These are phyloP conservation scores for Discostella stelligera DNA, from an alignment of 352 stramenopile species.

Conservation along the genomic window DNA sequence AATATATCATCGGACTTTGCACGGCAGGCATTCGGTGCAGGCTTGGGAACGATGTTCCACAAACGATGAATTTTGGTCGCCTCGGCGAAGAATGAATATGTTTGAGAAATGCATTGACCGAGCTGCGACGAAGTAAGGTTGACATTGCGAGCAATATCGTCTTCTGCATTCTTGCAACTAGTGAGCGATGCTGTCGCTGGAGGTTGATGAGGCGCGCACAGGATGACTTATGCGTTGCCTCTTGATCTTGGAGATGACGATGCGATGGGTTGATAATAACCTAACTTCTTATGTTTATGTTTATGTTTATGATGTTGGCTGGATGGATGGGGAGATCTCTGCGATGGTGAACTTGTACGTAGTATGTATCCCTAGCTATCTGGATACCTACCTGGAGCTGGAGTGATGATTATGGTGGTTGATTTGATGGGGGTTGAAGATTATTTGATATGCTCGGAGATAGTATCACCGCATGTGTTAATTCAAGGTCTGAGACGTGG, in stretches of 20 bases:
- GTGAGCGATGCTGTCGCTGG: background rate
- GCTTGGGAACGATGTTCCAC: background rate
- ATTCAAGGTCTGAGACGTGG: no score
- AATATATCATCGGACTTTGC: background rate
- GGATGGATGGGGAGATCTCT: no score
- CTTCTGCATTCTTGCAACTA: background rate
- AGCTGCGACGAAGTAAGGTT: slow-evolving; percentile 3
- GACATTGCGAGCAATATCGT: slow-evolving; percentile 10
- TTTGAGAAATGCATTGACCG: slow-evolving; percentile 13
- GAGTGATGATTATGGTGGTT: no score
- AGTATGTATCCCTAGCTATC: no score
- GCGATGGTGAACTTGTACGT: no score
- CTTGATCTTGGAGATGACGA: background rate
- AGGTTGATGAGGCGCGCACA: background rate
- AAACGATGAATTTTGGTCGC: background rate
- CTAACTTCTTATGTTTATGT: no score
- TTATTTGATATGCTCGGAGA: no score
- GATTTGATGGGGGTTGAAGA: no score
- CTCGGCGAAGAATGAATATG: background rate
- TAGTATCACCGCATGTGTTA: no score
- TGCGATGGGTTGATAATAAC: background rate
- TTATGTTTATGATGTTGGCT: no score
- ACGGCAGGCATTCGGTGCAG: background rate
- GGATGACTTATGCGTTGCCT: background rate
- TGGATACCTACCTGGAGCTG: no score